Conservation (phyloP, 1,139 yeast genomes). For the Yamadazyma diospyri region DNA sequence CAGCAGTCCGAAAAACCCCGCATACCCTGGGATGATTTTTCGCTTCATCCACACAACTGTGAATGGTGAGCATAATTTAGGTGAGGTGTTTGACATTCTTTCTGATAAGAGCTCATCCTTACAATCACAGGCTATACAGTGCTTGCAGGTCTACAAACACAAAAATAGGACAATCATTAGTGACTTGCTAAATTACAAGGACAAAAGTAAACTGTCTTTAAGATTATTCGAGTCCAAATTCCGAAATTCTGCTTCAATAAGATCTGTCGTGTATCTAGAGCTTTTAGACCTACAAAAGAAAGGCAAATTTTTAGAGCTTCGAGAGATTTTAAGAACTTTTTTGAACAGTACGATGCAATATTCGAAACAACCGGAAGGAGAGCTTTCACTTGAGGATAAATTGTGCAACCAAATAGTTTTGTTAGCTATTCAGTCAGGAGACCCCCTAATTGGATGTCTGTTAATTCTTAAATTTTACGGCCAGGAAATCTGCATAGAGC, state of each 20-base stretch:
- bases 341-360: too few relatives aligned
- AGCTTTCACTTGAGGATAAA: too few relatives aligned
- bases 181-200: too few relatives aligned
- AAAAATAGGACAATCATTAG: too few relatives aligned
- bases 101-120: neutral
- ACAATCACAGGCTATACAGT: slow-evolving; percentile 1
- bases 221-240: neutral
- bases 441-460: slow-evolving; percentile 22
- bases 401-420: slow-evolving; percentile 11
- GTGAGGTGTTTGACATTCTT: slow-evolving; percentile 5
- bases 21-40: too few relatives aligned
- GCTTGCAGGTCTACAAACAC: neutral
- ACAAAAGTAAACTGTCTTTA: too few relatives aligned
- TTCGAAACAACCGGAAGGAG: too few relatives aligned
- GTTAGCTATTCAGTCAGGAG: slow-evolving; percentile 20
- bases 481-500: slow-evolving; percentile 5
- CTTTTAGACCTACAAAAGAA: neutral
- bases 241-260: neutral
- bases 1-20: too few relatives aligned
- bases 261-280: neutral
- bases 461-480: slow-evolving; percentile 12
- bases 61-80: too few relatives aligned
- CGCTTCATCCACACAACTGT: too few relatives aligned
- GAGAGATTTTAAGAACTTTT: too few relatives aligned
- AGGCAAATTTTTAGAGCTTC: too few relatives aligned